Conservation (phyloP, 2,329 filamentous ascomycete species). For the Monosporascus sp. region DNA sequence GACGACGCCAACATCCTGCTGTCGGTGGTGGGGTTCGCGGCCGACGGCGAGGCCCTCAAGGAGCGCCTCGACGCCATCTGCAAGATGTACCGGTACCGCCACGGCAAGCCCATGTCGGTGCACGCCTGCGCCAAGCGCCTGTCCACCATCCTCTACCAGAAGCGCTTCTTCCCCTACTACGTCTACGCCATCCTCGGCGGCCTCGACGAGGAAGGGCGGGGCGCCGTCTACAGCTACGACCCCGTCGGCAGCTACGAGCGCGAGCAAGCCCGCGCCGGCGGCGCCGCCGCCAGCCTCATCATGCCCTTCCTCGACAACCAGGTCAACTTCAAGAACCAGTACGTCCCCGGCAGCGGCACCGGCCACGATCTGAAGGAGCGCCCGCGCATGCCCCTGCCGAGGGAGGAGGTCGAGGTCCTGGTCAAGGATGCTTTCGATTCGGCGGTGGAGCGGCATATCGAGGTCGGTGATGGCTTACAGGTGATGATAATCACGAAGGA, state of each 20-base stretch:
- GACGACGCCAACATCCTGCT: conserved; percentile 82
- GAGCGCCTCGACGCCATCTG: conserved; percentile 91
- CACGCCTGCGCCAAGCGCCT: conserved; percentile 92
- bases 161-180: conserved; percentile 99
- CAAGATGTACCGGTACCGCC: conserved; percentile 98
- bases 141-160: conserved; percentile 91
- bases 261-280: conserved; percentile 91
- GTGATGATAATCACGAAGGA: conserved; percentile 87
- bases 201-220: conserved; percentile 89
- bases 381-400: conserved; percentile 64
- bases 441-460: conserved; percentile 96
- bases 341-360: conserved; percentile 77
- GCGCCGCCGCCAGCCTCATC: conserved; percentile 88
- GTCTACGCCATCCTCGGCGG: conserved; percentile 91
- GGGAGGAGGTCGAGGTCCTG: conserved; percentile 72
- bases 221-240: conserved; percentile 95
- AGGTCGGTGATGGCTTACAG: conserved; percentile 94
- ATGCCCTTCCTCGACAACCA: conserved; percentile 99
- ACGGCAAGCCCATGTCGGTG: conserved; percentile 93
- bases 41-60: conserved; percentile 88
- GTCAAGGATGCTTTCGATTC: conserved; percentile 98
- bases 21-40: conserved; percentile 92
- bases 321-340: conserved; percentile 99
- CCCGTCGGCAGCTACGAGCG: conserved; percentile 97
- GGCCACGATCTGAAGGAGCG: conserved; percentile 76